Conservation (phyloP, 305 asterid genomes). For the Salvia sclarea region DNA sequence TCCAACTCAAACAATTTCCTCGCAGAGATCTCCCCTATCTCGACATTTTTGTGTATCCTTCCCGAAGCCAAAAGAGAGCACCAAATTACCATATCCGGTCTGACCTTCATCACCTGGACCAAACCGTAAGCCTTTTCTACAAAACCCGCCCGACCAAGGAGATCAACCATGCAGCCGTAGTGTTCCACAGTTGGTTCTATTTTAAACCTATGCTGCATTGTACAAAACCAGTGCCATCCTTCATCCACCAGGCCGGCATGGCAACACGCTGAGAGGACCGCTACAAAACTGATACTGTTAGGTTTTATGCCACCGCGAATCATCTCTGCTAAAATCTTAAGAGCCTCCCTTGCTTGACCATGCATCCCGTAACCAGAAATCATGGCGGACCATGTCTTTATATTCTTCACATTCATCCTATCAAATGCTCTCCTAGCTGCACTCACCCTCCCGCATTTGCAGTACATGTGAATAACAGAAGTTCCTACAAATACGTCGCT, state of each 20-base stretch:
- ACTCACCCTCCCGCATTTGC: conserved; percentile 73
- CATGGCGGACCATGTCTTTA: conserved; percentile 88
- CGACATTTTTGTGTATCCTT: conserved; percentile 77
- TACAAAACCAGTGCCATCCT: conserved; percentile 90
- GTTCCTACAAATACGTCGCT: conserved; percentile 69
- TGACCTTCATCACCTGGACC: conserved; percentile 63
- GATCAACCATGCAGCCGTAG: conserved; percentile 92
- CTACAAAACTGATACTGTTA: conserved; percentile 66
- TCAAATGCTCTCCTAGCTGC: conserved; percentile 66
- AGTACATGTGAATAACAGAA: conserved; percentile 80
- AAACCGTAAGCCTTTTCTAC: conserved; percentile 64
- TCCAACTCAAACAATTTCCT: conserved; percentile 70
- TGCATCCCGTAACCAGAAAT: conserved; percentile 93
- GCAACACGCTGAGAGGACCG: conserved; percentile 88
- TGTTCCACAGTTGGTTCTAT: conserved; percentile 72
- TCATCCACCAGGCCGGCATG: conserved; percentile 85
- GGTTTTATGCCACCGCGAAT: conserved; percentile 61
- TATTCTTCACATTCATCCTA: conserved; percentile 67
- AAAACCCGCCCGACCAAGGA: conserved; percentile 79
- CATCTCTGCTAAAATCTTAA: conserved; percentile 66
- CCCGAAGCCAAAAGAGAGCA: conserved; percentile 80
- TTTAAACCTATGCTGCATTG: conserved; percentile 69
- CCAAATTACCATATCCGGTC: conserved; percentile 80
- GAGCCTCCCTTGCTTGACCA: conserved; percentile 80
- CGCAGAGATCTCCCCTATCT: conserved; percentile 76